Percentiles rank a stretch among this genome's conserved stretches.
Evolutionary conservation across 176 grass and related monocot species (phyloP).

Genomic region (Triticum timopheevii): DNA sequence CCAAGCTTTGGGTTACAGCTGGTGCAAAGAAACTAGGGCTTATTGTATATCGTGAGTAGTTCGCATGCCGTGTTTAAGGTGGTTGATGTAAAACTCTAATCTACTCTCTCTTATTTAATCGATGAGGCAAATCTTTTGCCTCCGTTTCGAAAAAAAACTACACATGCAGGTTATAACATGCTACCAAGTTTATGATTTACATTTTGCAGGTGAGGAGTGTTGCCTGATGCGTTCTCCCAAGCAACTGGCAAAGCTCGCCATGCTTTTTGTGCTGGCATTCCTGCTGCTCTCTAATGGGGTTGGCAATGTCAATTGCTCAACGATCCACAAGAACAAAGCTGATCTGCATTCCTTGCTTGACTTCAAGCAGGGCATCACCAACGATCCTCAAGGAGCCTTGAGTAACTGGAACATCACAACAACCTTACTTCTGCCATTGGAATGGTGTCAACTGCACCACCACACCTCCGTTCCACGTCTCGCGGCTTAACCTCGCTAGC

Average conservation of each 20-base stretch:
- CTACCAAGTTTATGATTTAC: neutral
- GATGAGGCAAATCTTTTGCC: too few species aligned
- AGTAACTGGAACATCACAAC: neutral
- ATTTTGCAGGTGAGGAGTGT: neutral
- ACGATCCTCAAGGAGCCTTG: neutral
- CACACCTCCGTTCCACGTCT: neutral
- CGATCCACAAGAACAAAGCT: neutral
- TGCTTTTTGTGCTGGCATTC: neutral
- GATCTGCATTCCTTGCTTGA: neutral
- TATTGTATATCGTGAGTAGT: too few species aligned
- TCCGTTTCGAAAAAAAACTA: too few species aligned
- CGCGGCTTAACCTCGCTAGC: fast-evolving
- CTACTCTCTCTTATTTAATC: too few species aligned
- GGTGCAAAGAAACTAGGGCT: too few species aligned
- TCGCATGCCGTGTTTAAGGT: too few species aligned
- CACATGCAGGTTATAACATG: too few species aligned
- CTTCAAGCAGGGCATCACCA: neutral
- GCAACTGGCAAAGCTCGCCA: neutral
- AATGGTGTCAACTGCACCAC: neutral
- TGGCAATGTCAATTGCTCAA: neutral
- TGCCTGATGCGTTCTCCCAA: neutral
- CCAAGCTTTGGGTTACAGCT: too few species aligned
- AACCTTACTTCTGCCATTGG: neutral
- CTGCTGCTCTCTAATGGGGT: neutral
- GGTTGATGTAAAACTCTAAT: too few species aligned